Percentiles rank a stretch among this genome's conserved stretches.
Conservation (phyloP, 176 grass and related monocot species). For the Luzula sylvatica region DNA sequence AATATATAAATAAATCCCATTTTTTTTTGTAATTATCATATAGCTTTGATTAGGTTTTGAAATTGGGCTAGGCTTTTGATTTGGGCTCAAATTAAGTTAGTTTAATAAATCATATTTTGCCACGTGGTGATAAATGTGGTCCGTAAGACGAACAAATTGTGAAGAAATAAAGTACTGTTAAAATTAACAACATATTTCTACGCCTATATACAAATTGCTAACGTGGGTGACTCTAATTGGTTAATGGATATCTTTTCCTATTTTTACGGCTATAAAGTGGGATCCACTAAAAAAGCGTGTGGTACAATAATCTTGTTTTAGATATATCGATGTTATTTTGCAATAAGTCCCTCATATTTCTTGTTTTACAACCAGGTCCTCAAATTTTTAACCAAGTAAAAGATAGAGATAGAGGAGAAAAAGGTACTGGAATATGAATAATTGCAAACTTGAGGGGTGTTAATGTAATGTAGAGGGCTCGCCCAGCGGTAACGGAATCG, state of each 20-base stretch:
- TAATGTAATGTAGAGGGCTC: slow-evolving; percentile 71
- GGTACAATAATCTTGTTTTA: background rate
- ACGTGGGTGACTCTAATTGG: background rate
- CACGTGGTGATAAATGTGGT: too few species aligned
- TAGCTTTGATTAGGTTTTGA: too few species aligned
- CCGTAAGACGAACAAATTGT: too few species aligned
- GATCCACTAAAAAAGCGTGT: background rate
- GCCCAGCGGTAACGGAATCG: slow-evolving; percentile 69
- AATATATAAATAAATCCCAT: slow-evolving; percentile 2
- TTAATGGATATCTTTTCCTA: background rate
- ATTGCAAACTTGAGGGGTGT: slow-evolving; percentile 70
- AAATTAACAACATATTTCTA: too few species aligned
- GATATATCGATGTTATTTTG: background rate
- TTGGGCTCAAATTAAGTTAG: too few species aligned
- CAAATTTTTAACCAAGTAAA: too few species aligned
- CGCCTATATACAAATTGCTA: too few species aligned
- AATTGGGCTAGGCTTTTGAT: too few species aligned
- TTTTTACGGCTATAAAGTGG: background rate
- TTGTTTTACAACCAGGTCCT: background rate
- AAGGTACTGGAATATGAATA: slow-evolving; percentile 50
- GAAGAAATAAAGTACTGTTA: too few species aligned
- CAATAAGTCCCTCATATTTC: background rate
- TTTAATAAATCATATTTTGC: too few species aligned
- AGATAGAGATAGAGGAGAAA: background rate
- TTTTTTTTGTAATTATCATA: too few species aligned